These are phyloP conservation scores for Fusarium tanahbumbuense DNA, from an alignment of 2,329 filamentous ascomycete genomes.

Conservation along the genomic window DNA sequence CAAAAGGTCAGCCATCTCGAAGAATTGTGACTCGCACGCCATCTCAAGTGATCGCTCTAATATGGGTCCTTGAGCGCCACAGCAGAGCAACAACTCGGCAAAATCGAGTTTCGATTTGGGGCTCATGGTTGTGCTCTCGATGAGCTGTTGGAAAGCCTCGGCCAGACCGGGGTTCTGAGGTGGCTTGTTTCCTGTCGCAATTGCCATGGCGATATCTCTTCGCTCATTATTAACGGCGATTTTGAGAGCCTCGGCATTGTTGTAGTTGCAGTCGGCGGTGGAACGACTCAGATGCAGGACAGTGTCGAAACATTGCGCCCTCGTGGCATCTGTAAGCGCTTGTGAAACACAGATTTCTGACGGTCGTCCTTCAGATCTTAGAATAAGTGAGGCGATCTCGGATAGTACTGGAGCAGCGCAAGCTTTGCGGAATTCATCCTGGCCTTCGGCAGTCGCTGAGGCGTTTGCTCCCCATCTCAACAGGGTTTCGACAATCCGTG, in stretches of 20 bases:
- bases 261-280: constrained; percentile 64
- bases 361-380: constrained; percentile 63
- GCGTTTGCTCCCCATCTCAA: constrained; percentile 63
- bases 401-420: constrained; percentile 60
- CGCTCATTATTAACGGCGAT: constrained; percentile 61
- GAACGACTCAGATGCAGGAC: constrained; percentile 64
- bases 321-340: constrained; percentile 63
- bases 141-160: constrained; percentile 62
- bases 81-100: constrained; percentile 68
- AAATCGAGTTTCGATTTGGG: constrained; percentile 63
- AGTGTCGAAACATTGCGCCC: constrained; percentile 61
- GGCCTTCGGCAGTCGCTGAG: constrained; percentile 60
- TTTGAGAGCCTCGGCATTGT: constrained; percentile 64
- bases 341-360: constrained; percentile 58
- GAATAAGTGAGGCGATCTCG: constrained; percentile 60
- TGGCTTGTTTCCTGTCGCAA: constrained; percentile 64
- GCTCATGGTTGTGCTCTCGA: constrained; percentile 59
- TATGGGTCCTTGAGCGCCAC: constrained; percentile 65
- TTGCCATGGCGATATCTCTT: constrained; percentile 65
- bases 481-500: constrained; percentile 59
- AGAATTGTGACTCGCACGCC: constrained; percentile 62
- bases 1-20: constrained; percentile 66
- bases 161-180: constrained; percentile 62
- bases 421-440: constrained; percentile 64
- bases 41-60: constrained; percentile 61